These are phyloP conservation scores for Yamadazyma friedrichii DNA, from an alignment of 1,139 yeast species.

Conservation along the genomic window DNA sequence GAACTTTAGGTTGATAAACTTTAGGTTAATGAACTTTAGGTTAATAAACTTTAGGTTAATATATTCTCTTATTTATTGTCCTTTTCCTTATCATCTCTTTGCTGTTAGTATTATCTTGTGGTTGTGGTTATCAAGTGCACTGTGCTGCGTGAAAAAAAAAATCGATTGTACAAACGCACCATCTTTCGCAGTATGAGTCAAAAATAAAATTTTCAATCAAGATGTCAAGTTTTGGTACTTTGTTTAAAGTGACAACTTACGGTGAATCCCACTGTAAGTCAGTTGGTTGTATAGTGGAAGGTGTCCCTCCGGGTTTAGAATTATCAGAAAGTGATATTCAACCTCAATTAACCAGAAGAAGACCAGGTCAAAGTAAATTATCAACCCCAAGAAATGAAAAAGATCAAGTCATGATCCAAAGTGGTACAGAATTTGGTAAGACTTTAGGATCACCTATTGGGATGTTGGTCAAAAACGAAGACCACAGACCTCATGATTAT, in stretches of 20 bases:
- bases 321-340: conserved; percentile 86
- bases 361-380: conserved; percentile 94
- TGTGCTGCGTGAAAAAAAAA: no score
- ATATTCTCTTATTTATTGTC: no score
- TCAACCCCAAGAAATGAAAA: conserved; percentile 96
- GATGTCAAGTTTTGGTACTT: conserved; percentile 47
- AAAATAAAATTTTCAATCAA: conserved; percentile 2
- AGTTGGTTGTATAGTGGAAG: conserved; percentile 98
- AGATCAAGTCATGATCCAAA: conserved; percentile 87
- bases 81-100: no score
- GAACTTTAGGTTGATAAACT: no score
- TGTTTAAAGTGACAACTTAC: conserved; percentile 79
- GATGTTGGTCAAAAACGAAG: conserved; percentile 89
- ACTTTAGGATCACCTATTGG: conserved; percentile 96
- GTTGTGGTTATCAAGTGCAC: no score
- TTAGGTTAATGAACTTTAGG: no score
- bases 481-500: conserved; percentile 95
- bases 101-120: no score
- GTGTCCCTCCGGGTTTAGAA: conserved; percentile 93
- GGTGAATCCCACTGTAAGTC: conserved; percentile 98
- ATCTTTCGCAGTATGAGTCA: conserved; percentile 4
- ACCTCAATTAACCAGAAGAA: conserved; percentile 92
- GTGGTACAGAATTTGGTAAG: conserved; percentile 89
- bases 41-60: not conserved
- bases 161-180: no score